Evolutionary conservation across 495 filamentous ascomycete species (phyloP), one percentile per base, ranked within the genome.

Genomic region (Podospora sp.): DNA sequence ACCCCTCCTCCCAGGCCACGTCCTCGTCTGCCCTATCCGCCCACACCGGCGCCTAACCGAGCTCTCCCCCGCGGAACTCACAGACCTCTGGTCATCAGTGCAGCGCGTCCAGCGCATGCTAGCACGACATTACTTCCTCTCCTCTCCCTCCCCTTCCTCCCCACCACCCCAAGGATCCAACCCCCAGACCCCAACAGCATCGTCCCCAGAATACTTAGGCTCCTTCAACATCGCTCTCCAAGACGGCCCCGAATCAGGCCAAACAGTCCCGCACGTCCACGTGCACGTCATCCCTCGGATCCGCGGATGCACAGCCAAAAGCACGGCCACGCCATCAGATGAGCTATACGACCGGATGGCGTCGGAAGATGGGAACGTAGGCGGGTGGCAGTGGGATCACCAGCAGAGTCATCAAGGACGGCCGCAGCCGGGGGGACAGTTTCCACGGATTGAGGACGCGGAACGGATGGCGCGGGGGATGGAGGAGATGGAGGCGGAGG

Each of bases 151-250:
- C 9, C 27, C 64, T 1, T 59, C 68, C 2, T 27, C 36, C 21
- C 4, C 65, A 24, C 8, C 46, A 18, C 79, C 84, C 7, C 59
- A n/a, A n/a, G n/a, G n/a, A 77, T 0, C 20, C 65, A 6, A 2
- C 63, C 26, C 14, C 36, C 51, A 16, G 52, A 65, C 16, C 53
- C 14, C 59, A 58, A 22, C 50, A 65, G 6, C 40, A 16, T 7
- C 20, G 55, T 5, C 22, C 16, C 12, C 62, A 0, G 51, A 67
- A 27, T 77, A 77, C 33, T 7, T 18, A 27, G 85, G 87, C 3
- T 88, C 85, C 73, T 86, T 98, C 73, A 99, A 97, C 77, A 90
- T 99, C 61, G 94, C 95, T 0, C 84, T 99, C 18, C 95, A 99
- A 73, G 95, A 99, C 80, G 95, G 95, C 11, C 77, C 76, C 26